Evolutionary conservation across 192 early-diverging fungal genomes (phyloP), one percentile per base, ranked within the genome.

Genomic region (Helicostylum pulchrum): DNA sequence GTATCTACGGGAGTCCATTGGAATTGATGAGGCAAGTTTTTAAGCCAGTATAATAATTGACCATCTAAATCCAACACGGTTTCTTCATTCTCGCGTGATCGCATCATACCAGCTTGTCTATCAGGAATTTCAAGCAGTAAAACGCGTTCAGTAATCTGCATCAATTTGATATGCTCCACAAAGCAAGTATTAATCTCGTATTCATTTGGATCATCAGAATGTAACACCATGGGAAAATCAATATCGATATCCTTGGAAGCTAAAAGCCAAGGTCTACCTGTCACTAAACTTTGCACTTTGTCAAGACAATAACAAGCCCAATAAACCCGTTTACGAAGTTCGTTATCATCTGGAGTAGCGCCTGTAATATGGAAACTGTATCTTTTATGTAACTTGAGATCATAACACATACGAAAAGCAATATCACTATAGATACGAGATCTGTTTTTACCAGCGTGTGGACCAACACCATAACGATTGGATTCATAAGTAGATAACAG

Each of bases 251-350:
- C 61, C 36, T 62, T 51, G 4, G 51, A 15, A 9, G 34, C 21
- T 23, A 76, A 15, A 20, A 67, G 61, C 30, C 21, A 52, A 3
- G 74, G 68, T 21, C 49, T 42, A 26, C 46, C 47, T 0, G 34
- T 39, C n/a, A 19, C 17, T n/a, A 68, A 23, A 19, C 68, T 60
- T 7, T 54, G 45, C 11, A 62, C 30, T 43, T 75, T 75, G 31
- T 75, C 73, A 7, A 67, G 17, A 17, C 64, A 66, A 32, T 75
- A 75, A 36, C 73, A 75, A 0, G 44, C 50, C 73, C 73, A 75
- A 17, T 66, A 64, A 20, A 70, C 59, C 12, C 73, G 55, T 32
- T 62, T 69, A 4, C 68, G 49, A 11, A 75, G 52, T 17, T 75
- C 73, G 9, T 52, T 49, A 43, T 69, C 72, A 12, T 44, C 14